Percentiles rank a stretch among this genome's conserved stretches.
phyloP scores from a whole-genome alignment of 176 grass and related monocot genomes.

The Bonia amplexicaulis region DNA sequence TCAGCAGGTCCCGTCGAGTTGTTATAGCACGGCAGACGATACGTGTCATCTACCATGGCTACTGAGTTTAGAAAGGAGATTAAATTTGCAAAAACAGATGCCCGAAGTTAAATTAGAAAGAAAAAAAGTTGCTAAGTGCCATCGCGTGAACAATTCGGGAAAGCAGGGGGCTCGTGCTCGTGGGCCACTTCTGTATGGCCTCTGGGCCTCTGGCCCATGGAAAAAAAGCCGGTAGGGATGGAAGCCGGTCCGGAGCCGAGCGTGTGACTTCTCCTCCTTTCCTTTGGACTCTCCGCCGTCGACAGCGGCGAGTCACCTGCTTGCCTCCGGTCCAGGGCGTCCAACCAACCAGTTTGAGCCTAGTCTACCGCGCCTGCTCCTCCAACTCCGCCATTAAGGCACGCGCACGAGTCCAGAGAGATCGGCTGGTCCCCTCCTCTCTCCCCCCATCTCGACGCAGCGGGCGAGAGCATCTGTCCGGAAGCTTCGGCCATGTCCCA shows the following conservation, averaged over 20 bases:
- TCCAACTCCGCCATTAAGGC: constrained; percentile 16
- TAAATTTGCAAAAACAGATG: too few species aligned
- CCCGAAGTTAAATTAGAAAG: too few species aligned
- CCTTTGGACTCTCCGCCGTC: constrained; percentile 40
- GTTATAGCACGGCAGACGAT: too few species aligned
- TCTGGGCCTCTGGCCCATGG: background rate
- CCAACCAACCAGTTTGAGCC: background rate
- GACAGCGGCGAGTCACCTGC: constrained; percentile 6
- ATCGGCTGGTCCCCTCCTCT: background rate
- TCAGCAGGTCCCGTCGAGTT: too few species aligned
- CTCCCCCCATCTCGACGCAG: background rate
- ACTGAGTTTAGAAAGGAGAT: too few species aligned
- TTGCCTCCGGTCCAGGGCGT: background rate
- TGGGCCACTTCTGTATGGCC: background rate
- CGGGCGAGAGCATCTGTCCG: background rate
- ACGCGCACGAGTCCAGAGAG: background rate
- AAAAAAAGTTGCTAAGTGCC: too few species aligned
- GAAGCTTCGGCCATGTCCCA: constrained; percentile 47
- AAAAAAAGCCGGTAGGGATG: background rate
- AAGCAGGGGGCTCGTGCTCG: too few species aligned
- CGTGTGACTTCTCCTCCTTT: background rate
- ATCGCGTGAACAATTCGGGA: too few species aligned
- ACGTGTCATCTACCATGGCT: too few species aligned
- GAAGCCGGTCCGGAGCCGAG: background rate
- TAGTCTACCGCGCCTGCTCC: constrained; percentile 25